These are phyloP conservation scores for Sclerotinia subarctica DNA, from an alignment of 2,329 filamentous ascomycete genomes.

Conservation along the genomic window DNA sequence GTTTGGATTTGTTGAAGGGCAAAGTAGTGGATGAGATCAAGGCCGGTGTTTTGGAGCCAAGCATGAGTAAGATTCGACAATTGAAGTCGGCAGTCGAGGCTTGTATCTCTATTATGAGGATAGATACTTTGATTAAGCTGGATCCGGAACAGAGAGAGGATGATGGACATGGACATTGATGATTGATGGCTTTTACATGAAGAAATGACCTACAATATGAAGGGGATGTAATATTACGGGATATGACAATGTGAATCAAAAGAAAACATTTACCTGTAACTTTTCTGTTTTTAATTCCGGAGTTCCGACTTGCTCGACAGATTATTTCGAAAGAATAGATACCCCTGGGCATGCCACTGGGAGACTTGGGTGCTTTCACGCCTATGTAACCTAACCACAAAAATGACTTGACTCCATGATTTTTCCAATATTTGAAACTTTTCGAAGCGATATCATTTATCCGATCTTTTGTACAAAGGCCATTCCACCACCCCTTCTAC, in stretches of 20 bases:
- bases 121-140: constrained; percentile 97
- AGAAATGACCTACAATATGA: constrained; percentile 19
- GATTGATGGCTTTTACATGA: constrained; percentile 24
- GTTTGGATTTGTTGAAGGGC: constrained; percentile 82
- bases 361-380: neutral
- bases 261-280: constrained; percentile 19
- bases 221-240: constrained; percentile 21
- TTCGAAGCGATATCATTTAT: constrained; percentile 20
- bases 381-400: neutral
- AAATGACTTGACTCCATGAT: neutral
- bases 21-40: constrained; percentile 93
- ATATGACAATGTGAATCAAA: constrained; percentile 16
- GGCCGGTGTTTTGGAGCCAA: constrained; percentile 91
- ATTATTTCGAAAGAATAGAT: neutral
- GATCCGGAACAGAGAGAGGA: constrained; percentile 84
- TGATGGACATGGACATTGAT: constrained; percentile 81
- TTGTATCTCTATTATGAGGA: constrained; percentile 98
- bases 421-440: constrained; percentile 9
- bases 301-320: neutral
- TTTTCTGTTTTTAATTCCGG: neutral
- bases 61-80: constrained; percentile 97
- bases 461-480: constrained; percentile 23
- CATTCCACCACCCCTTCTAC: constrained; percentile 38
- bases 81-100: constrained; percentile 98
- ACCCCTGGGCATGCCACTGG: neutral